Evolutionary conservation across 768 basidiomycete species (phyloP).

Genomic region (Hydnomerulius pinastri): DNA sequence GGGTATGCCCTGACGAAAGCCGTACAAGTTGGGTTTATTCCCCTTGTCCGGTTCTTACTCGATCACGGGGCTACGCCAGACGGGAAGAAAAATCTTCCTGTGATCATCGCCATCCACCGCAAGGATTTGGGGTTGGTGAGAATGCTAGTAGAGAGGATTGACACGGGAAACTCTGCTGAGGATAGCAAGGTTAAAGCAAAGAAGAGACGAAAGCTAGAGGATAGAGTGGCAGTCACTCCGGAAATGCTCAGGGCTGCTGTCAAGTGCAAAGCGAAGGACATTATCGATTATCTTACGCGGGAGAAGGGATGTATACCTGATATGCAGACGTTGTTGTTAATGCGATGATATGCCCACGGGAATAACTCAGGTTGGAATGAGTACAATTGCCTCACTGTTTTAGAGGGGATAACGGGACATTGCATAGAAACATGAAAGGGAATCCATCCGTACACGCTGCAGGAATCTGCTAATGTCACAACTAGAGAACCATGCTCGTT

Average conservation of each 20-base stretch:
- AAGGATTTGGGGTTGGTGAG: slow-evolving; percentile 69
- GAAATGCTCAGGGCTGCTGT: slow-evolving; percentile 71
- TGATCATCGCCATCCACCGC: slow-evolving; percentile 74
- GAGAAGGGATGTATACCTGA: slow-evolving; percentile 78
- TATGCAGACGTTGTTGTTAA: slow-evolving; percentile 58
- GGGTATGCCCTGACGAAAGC: slow-evolving; percentile 86
- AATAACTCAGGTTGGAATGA: not conserved
- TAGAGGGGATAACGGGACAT: slow-evolving; percentile 1
- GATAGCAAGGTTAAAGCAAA: slow-evolving; percentile 18
- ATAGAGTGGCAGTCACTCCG: slow-evolving; percentile 54
- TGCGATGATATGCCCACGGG: slow-evolving; percentile 26
- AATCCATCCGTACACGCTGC: slow-evolving; percentile 19
- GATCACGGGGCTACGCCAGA: slow-evolving; percentile 70
- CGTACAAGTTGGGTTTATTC: slow-evolving; percentile 61
- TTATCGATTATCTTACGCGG: slow-evolving; percentile 66
- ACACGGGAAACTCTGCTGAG: slow-evolving; percentile 23
- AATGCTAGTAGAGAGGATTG: slow-evolving; percentile 69
- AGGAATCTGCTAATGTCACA: slow-evolving; percentile 18
- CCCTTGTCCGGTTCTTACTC: slow-evolving; percentile 73
- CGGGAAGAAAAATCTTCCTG: slow-evolving; percentile 60
- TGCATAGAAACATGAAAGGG: slow-evolving; percentile 4
- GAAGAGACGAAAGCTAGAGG: slow-evolving; percentile 59
- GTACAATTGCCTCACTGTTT: not conserved
- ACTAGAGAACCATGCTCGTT: slow-evolving; percentile 25
- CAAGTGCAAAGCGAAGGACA: slow-evolving; percentile 62